Conservation (phyloP, 768 basidiomycete species). For the Lentinula sp. region DNA sequence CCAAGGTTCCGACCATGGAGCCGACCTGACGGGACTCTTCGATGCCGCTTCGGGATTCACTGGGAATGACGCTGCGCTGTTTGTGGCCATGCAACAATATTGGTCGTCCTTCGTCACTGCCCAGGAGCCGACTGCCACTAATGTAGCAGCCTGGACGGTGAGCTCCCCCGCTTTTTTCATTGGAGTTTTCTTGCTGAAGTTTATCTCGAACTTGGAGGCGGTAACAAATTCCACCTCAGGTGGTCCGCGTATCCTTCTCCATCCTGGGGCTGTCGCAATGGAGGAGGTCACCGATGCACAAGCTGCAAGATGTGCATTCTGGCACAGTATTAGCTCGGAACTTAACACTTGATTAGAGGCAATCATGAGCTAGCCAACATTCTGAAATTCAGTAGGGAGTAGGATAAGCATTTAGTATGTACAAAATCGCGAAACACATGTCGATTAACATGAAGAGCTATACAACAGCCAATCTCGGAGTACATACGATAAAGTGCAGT, state of each 20-base stretch:
- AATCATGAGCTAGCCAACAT: no score
- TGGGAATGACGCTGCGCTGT: conserved; percentile 22
- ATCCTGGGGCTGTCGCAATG: conserved; percentile 5
- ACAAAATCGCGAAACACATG: no score
- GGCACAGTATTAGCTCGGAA: conserved; percentile 7
- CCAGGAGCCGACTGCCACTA: conserved; percentile 20
- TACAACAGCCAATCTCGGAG: no score
- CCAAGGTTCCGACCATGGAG: conserved; percentile 29
- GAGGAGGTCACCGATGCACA: background rate
- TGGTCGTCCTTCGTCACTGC: conserved; percentile 34
- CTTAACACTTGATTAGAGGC: background rate
- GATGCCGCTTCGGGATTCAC: conserved; percentile 13
- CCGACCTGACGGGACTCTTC: conserved; percentile 33
- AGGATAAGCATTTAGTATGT: no score
- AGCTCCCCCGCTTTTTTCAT: background rate
- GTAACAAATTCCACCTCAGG: background rate
- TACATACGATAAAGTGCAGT: no score
- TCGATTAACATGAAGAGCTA: no score
- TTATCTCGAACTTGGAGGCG: background rate
- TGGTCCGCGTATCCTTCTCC: conserved; percentile 5
- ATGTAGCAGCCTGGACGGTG: conserved; percentile 23
- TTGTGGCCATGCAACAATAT: conserved; percentile 30
- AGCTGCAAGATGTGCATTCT: conserved; percentile 7
- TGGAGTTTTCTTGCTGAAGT: background rate
- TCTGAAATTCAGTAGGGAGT: no score